Evolutionary conservation across 2,329 filamentous ascomycete species (phyloP).

Genomic region (Pseudogymnoascus sp.): DNA sequence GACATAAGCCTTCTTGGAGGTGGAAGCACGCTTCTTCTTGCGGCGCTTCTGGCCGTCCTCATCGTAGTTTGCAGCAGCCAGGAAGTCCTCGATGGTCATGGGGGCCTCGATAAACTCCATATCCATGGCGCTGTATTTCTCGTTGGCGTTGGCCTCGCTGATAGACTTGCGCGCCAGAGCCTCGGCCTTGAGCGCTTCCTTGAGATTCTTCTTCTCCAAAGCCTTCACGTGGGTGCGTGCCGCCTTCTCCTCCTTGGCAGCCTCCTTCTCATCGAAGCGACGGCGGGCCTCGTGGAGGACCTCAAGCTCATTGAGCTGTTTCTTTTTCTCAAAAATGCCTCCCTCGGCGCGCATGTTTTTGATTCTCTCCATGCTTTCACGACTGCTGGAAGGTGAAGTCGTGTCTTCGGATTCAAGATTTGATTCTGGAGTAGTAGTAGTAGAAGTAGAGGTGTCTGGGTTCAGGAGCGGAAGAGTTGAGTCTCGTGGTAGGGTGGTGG

Average conservation of each 20-base stretch:
- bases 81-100: not conserved
- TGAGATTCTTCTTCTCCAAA: conserved; percentile 51
- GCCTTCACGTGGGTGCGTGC: conserved; percentile 51
- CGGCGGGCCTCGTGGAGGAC: conserved; percentile 54
- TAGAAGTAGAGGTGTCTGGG: conserved; percentile 14
- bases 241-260: conserved; percentile 55
- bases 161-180: conserved; percentile 15
- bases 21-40: not conserved
- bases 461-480: not conserved
- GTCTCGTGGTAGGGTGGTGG: not conserved
- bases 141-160: conserved; percentile 21
- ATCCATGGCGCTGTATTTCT: conserved; percentile 21
- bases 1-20: not conserved
- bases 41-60: conserved; percentile 12
- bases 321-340: conserved; percentile 55
- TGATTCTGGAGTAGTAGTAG: conserved; percentile 20
- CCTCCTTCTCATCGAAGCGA: conserved; percentile 56
- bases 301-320: conserved; percentile 44
- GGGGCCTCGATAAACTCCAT: not conserved
- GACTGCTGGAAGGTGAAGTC: conserved; percentile 21
- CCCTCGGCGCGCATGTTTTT: conserved; percentile 42
- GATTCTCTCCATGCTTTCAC: conserved; percentile 17
- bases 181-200: conserved; percentile 47
- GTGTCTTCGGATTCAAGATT: conserved; percentile 19
- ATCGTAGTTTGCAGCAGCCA: conserved; percentile 15